phyloP scores from a whole-genome alignment of 306 rosid genomes.

The Alnus rubra region DNA sequence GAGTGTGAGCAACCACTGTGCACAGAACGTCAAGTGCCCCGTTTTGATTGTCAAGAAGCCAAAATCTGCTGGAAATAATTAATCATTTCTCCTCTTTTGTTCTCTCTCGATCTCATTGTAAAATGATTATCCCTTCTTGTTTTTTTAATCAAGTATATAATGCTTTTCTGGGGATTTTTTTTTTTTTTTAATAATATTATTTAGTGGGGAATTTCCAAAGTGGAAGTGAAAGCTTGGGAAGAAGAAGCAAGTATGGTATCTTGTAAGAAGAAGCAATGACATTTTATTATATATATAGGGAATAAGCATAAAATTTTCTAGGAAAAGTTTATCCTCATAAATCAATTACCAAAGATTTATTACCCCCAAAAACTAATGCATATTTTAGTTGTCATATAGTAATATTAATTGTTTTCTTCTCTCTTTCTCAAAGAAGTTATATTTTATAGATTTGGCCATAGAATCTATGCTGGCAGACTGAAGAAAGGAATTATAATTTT shows the following conservation, averaged over 20 bases:
- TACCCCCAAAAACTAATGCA: background rate
- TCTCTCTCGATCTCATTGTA: background rate
- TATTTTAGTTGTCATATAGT: background rate
- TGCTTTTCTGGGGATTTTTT: background rate
- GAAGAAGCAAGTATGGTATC: background rate
- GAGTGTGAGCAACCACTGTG: conserved; percentile 89
- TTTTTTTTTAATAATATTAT: background rate
- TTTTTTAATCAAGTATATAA: background rate
- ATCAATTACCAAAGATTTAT: background rate
- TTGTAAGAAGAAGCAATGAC: background rate
- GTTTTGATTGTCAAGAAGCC: conserved; percentile 88
- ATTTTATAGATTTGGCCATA: too few relatives aligned
- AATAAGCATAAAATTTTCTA: background rate
- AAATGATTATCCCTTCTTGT: too few relatives aligned
- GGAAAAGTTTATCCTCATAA: background rate
- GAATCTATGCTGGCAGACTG: too few relatives aligned
- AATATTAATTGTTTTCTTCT: background rate
- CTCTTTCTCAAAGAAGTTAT: background rate
- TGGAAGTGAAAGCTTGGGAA: conserved; percentile 2
- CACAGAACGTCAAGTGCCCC: conserved; percentile 78
- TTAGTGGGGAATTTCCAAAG: background rate
- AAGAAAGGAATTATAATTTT: too few relatives aligned
- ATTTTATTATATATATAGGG: background rate
- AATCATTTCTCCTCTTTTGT: background rate
- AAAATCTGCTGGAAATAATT: conserved; percentile 33